These are phyloP conservation scores for Carpinus fangiana DNA, from an alignment of 306 rosid species.

Conservation along the genomic window DNA sequence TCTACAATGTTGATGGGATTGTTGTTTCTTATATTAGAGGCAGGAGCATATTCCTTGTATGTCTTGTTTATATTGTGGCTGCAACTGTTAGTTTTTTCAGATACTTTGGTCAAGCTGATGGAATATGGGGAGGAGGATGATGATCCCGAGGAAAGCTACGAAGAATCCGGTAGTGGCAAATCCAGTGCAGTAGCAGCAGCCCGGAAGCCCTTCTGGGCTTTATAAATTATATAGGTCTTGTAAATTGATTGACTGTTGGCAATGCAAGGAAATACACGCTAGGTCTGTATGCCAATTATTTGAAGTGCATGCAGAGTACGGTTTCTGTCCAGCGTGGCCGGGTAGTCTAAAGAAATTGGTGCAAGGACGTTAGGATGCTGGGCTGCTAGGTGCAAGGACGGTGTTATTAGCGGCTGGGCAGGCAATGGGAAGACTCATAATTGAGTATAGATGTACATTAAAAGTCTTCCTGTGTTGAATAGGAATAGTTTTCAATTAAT, in stretches of 20 bases:
- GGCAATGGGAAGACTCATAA: conserved; percentile 8
- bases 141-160: conserved; percentile 53
- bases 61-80: conserved; percentile 10
- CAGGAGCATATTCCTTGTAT: background rate
- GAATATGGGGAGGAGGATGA: conserved; percentile 98
- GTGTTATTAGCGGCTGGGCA: conserved; percentile 6
- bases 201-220: conserved; percentile 91
- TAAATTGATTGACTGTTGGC: conserved; percentile 21
- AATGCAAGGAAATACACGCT: background rate
- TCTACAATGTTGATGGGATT: background rate
- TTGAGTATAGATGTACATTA: conserved; percentile 27
- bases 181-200: conserved; percentile 37
- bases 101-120: conserved; percentile 85
- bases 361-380: conserved; percentile 20
- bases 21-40: background rate
- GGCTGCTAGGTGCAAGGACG: conserved; percentile 9
- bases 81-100: conserved; percentile 43
- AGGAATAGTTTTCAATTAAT: conserved; percentile 6
- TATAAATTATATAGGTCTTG: conserved; percentile 33
- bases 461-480: conserved; percentile 14
- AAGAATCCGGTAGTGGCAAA: conserved; percentile 37
- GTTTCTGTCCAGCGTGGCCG: conserved; percentile 1
- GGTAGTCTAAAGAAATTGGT: conserved; percentile 14
- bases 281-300: conserved; percentile 26
- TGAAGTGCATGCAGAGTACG: conserved; percentile 28